A percentile compares a stretch with the other conserved stretches of the same genome.
Conservation (phyloP, 1,139 yeast genomes). For the Nakaseomyces sp. region DNA sequence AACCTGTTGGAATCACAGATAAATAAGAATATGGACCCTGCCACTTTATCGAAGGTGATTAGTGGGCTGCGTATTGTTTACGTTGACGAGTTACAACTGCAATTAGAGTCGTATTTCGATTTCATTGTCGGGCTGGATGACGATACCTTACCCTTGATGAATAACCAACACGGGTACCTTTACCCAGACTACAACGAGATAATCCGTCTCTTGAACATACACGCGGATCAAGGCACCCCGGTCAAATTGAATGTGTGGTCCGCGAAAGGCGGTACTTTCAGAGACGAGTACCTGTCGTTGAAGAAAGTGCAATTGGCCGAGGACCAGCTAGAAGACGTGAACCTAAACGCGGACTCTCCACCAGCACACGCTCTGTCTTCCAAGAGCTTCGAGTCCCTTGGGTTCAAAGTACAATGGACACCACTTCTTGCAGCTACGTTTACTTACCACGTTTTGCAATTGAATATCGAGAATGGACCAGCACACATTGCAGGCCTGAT, state of each 20-base stretch:
- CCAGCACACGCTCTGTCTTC: not conserved
- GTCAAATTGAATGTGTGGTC: conserved; percentile 71
- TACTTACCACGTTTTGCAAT: conserved; percentile 79
- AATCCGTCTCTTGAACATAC: conserved; percentile 23
- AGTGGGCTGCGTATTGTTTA: conserved; percentile 50
- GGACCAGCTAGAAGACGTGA: conserved; percentile 23
- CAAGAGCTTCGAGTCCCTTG: conserved; percentile 37
- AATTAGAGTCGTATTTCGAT: conserved; percentile 80
- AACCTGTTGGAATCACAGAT: conserved; percentile 15
- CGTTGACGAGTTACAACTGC: conserved; percentile 39
- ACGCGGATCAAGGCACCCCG: conserved; percentile 25
- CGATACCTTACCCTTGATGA: conserved; percentile 52
- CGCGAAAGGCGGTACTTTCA: conserved; percentile 69
- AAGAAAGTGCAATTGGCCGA: conserved; percentile 14
- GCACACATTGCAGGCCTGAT: conserved; percentile 77
- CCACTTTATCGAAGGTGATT: conserved; percentile 24
- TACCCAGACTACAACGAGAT: conserved; percentile 34
- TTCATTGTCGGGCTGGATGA: conserved; percentile 72
- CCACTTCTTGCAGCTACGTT: conserved; percentile 68
- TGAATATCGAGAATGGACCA: conserved; percentile 64
- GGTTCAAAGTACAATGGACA: conserved; percentile 66
- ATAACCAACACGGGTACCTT: conserved; percentile 31
- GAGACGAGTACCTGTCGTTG: conserved; percentile 29
- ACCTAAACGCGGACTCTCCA: conserved; percentile 11
- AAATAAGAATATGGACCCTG: not conserved